Evolutionary conservation across 345 rosid genomes (phyloP).

Genomic region (Lenwebbia sp.): DNA sequence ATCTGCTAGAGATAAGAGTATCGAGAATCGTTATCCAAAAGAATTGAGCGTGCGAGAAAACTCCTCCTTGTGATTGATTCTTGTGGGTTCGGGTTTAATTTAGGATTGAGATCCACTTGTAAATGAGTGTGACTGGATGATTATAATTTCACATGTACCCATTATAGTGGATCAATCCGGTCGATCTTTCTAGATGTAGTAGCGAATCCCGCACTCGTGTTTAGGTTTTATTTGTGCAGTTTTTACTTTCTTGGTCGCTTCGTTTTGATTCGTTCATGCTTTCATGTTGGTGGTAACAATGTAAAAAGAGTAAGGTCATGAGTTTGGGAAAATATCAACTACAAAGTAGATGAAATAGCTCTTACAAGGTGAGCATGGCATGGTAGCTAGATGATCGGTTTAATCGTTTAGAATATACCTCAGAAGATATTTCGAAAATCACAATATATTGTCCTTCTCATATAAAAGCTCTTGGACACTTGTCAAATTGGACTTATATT

Average conservation of each 20-base stretch:
- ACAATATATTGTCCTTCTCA: neutral
- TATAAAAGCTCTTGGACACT: neutral
- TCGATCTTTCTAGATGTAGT: neutral
- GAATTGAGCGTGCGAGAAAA: neutral
- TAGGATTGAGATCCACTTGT: neutral
- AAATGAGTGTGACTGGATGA: neutral
- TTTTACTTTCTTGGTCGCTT: neutral
- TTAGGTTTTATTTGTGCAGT: neutral
- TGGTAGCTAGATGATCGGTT: neutral
- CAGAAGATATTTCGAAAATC: neutral
- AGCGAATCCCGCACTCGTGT: neutral
- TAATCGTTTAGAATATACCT: neutral
- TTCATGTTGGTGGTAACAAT: neutral
- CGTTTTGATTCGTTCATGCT: neutral
- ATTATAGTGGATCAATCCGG: neutral
- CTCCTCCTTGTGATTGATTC: neutral
- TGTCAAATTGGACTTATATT: neutral
- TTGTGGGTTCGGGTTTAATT: neutral
- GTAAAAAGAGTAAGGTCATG: neutral
- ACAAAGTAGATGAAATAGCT: neutral
- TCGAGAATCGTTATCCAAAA: neutral
- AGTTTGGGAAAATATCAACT: neutral
- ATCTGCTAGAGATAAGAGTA: neutral
- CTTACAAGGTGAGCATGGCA: neutral
- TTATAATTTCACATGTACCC: neutral